Conservation (phyloP, 192 early-diverging fungal species). For the Linnemannia hyalina region DNA sequence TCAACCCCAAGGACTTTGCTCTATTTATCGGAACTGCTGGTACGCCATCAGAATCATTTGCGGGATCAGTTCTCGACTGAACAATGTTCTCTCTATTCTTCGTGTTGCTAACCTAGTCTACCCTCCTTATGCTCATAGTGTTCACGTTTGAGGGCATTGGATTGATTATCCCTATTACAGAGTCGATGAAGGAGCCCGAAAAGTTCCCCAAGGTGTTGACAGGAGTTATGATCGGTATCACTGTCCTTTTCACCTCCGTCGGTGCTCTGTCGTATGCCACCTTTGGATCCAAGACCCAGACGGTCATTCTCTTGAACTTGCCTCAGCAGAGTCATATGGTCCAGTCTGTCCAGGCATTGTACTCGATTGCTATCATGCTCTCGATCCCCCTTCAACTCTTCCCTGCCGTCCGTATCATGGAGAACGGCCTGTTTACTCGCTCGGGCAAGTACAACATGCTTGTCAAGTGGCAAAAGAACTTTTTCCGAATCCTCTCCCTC, state of each 20-base stretch:
- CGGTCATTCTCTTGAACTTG: conserved; percentile 91
- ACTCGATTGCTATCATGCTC: conserved; percentile 93
- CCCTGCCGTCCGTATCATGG: conserved; percentile 93
- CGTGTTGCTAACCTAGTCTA: neutral
- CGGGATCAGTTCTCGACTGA: neutral
- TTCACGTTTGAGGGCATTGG: conserved; percentile 53
- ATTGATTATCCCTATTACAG: conserved; percentile 82
- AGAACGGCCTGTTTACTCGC: conserved; percentile 85
- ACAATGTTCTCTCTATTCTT: neutral
- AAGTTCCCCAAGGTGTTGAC: conserved; percentile 89
- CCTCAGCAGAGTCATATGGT: conserved; percentile 76
- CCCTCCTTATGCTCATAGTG: conserved; percentile 4
- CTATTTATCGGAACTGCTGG: conserved; percentile 96
- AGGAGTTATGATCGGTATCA: conserved; percentile 82
- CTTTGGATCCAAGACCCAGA: conserved; percentile 87
- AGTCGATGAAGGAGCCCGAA: conserved; percentile 93
- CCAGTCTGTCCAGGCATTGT: conserved; percentile 82
- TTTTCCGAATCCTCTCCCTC: conserved; percentile 78
- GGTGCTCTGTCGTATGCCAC: conserved; percentile 88
- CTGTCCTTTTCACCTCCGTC: conserved; percentile 82
- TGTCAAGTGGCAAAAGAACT: conserved; percentile 92
- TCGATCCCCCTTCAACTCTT: conserved; percentile 95
- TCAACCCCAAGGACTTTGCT: conserved; percentile 87
- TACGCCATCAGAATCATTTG: conserved; percentile 73
- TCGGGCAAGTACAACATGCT: conserved; percentile 83